Base-by-base conservation (phyloP, 441 rosid species). In the Arabidopsis hybrid region DNA sequence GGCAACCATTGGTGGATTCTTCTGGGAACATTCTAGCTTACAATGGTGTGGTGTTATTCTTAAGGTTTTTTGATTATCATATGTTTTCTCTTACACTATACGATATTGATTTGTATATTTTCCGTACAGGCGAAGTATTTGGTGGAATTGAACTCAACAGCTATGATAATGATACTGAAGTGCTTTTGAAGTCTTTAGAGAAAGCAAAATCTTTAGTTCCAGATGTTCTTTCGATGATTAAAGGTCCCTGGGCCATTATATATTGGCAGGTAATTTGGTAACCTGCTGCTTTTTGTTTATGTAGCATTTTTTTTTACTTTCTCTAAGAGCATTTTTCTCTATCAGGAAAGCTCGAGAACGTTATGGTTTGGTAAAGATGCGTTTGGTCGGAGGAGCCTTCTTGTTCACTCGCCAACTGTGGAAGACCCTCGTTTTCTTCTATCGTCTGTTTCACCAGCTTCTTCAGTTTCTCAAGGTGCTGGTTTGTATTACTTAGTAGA, bases 321-420 rank as follows among this genome's bases (percentile, higher is more conserved):
- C 36, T 32, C 46, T 60, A 31, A n/a, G 12, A 42, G 55, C 58
- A 0, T 68, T 49, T 66, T 67, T 18, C 38, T 16, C 29, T 0
- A 64, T 56, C 65, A 93, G 98, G 82, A 84, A 80, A 81, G 83
- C 80, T 86, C 96, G 53, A 86, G 79, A 80, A 91, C 92, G 10
- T n/a, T 91, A 35, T 94, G 97, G 97, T 94, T 94, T 82, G 96
- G 95, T 81, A 84, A 89, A 63, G 97, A 90, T 86, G 95, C 92
- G 21, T 86, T 90, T 76, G 95, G 97, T 55, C 79, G 97, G 74
- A 82, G 96, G 77, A 91, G 98, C 73, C 90, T 93, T 16, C 92
- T 94, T 78, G 93, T 91, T 79, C 97, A 89, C 75, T 88, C 95
- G 96, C 96, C 97, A 42, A 86, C 85, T 7, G 47, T 18, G 21